phyloP scores from a whole-genome alignment of 768 basidiomycete species.

The Lactarius sp. region DNA sequence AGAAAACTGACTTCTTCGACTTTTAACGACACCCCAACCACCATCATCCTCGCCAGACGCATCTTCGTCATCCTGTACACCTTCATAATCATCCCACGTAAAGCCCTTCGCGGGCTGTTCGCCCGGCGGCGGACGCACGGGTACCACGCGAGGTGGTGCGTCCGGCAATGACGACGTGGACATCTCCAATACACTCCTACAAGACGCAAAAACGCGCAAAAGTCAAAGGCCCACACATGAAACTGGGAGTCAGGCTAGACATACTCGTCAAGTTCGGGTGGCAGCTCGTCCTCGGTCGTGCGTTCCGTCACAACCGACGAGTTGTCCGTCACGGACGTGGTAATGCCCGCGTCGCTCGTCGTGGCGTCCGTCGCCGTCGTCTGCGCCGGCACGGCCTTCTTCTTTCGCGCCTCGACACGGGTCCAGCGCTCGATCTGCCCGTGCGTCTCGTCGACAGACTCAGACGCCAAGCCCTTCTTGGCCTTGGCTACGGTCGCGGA shows the following conservation, averaged over 20 bases:
- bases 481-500: conserved; percentile 18
- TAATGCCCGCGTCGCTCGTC: conserved; percentile 48
- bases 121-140: conserved; percentile 52
- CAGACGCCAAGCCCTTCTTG: conserved; percentile 33
- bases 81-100: conserved; percentile 76
- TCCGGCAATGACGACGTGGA: conserved; percentile 41
- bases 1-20: conserved; percentile 36
- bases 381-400: conserved; percentile 14
- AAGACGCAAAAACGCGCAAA: background rate
- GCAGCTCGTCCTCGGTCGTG: conserved; percentile 40
- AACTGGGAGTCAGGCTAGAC: conserved; percentile 28
- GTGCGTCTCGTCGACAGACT: conserved; percentile 26
- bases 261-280: conserved; percentile 67
- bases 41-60: conserved; percentile 60
- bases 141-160: conserved; percentile 58
- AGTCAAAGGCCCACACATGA: conserved; percentile 17
- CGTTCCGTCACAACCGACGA: conserved; percentile 36
- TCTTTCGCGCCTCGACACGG: conserved; percentile 52
- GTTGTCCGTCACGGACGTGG: conserved; percentile 42
- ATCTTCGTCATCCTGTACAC: conserved; percentile 57
- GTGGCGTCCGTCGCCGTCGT: conserved; percentile 32
- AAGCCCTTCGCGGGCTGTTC: conserved; percentile 61
- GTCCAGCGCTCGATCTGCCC: conserved; percentile 69
- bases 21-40: conserved; percentile 70
- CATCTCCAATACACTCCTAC: conserved; percentile 51